Evolutionary conservation across 352 stramenopile genomes (phyloP).

Genomic region (Globisporangium camurandrum): DNA sequence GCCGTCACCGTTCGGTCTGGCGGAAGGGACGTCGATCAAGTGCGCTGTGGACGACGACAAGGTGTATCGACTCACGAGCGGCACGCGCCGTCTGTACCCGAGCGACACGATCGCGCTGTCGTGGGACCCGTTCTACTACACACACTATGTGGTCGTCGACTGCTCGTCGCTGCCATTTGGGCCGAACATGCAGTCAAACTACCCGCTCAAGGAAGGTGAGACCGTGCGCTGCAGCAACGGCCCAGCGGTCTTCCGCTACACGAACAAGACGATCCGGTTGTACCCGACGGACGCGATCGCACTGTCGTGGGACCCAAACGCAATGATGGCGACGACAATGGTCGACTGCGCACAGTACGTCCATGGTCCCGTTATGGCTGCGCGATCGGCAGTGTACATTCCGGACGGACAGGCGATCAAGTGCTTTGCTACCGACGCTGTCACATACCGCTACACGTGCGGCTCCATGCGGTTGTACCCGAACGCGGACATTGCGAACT

Average conservation of each 20-base stretch:
- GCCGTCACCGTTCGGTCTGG: neutral
- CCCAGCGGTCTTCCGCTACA: conserved; percentile 6
- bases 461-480: conserved; percentile 6
- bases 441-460: conserved; percentile 8
- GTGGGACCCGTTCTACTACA: conserved; percentile 17
- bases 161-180: neutral
- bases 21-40: conserved; percentile 13
- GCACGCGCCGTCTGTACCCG: conserved; percentile 12
- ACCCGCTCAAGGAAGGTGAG: neutral
- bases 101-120: conserved; percentile 13
- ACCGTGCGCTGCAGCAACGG: conserved; percentile 1
- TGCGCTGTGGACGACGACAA: conserved; percentile 3
- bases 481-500: conserved; percentile 3
- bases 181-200: neutral
- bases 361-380: neutral
- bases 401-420: conserved; percentile 15
- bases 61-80: conserved; percentile 15
- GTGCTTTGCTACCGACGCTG: neutral
- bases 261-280: conserved; percentile 5
- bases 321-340: neutral
- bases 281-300: conserved; percentile 10
- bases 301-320: conserved; percentile 15
- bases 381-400: neutral
- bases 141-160: conserved; percentile 9
- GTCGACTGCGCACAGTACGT: conserved; percentile 16